phyloP scores from a whole-genome alignment of 192 early-diverging fungal species.

The Coemansia sp. region DNA sequence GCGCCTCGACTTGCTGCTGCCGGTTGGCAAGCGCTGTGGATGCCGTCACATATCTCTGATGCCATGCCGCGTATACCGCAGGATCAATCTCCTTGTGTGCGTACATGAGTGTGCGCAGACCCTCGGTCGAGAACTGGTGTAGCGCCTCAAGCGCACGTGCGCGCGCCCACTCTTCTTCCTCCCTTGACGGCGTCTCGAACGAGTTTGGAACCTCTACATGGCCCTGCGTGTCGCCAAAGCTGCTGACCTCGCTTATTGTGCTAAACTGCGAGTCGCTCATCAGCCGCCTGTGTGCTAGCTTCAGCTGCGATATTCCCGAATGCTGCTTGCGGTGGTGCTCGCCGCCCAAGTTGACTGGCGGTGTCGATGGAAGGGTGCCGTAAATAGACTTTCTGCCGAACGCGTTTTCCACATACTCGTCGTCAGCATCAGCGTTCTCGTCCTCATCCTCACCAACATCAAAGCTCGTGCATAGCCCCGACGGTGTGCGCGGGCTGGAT shows the following conservation, averaged over 20 bases:
- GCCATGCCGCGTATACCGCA: constrained; percentile 71
- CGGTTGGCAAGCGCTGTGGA: constrained; percentile 65
- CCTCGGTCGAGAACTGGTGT: constrained; percentile 72
- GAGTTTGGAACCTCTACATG: constrained; percentile 27
- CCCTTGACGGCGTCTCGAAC: constrained; percentile 34
- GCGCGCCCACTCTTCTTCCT: constrained; percentile 68
- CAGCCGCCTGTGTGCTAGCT: constrained; percentile 24
- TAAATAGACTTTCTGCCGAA: neutral
- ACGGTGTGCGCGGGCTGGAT: constrained; percentile 6
- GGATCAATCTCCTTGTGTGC: constrained; percentile 68
- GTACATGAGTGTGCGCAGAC: constrained; percentile 82
- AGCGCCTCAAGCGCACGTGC: constrained; percentile 65
- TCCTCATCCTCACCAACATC: neutral
- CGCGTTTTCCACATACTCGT: neutral
- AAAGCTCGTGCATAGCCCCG: constrained; percentile 3
- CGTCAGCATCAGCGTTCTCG: neutral
- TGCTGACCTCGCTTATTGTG: constrained; percentile 38
- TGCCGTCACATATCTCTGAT: constrained; percentile 68
- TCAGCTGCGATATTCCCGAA: neutral
- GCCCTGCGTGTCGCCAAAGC: constrained; percentile 45
- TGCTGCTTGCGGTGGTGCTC: constrained; percentile 6
- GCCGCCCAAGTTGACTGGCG: neutral
- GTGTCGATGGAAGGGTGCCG: constrained; percentile 1
- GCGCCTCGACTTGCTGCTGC: constrained; percentile 63
- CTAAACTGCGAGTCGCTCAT: constrained; percentile 52